A percentile compares a stretch with the other conserved stretches of the same genome.
Conservation (phyloP, 2,329 filamentous ascomycete genomes). For the Calonectria pseudoreteaudii region DNA sequence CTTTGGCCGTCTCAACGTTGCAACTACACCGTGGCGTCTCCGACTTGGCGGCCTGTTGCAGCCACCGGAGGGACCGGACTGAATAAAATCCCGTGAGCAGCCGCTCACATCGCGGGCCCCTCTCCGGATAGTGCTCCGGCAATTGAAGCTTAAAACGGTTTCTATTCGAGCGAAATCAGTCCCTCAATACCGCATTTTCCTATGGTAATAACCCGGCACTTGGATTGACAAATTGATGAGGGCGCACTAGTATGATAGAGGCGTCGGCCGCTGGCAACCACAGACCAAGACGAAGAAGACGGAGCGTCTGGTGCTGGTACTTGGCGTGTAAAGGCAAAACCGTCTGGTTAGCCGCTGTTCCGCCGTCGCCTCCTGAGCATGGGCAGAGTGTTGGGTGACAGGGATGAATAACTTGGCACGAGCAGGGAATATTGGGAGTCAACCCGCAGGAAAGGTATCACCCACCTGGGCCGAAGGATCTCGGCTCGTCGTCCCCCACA, state of each 20-base stretch:
- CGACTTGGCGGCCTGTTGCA: not conserved
- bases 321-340: not conserved
- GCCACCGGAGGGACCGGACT: not conserved
- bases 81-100: not conserved
- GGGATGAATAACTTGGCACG: not conserved
- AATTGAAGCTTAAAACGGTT: not conserved
- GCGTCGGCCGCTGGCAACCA: not conserved
- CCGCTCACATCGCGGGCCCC: not conserved
- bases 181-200: not conserved
- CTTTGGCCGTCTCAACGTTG: constrained; percentile 18
- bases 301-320: not conserved
- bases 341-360: not conserved
- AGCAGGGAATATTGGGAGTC: constrained; percentile 1
- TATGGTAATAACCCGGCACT: too few species aligned
- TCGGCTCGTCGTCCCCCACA: constrained; percentile 36
- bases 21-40: constrained; percentile 2
- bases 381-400: constrained; percentile 4
- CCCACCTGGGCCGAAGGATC: constrained; percentile 28
- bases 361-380: constrained; percentile 5
- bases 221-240: not conserved
- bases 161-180: not conserved
- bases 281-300: not conserved
- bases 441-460: constrained; percentile 3
- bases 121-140: not conserved
- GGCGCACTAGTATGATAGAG: not conserved